Evolutionary conservation across 768 basidiomycete species (phyloP).

Genomic region (Trametes coccinea): DNA sequence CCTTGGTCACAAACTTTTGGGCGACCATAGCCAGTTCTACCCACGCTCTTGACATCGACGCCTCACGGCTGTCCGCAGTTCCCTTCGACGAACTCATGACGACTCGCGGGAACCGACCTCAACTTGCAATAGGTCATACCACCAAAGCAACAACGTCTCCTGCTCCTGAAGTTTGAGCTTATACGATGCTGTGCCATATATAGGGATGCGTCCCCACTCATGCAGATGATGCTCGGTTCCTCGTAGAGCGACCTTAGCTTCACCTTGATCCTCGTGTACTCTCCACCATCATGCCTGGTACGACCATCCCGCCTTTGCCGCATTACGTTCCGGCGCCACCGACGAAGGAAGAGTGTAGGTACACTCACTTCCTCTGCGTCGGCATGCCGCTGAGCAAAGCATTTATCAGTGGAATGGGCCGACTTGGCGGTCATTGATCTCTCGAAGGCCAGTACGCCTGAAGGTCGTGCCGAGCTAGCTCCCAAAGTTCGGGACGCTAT

Average conservation of each 20-base stretch:
- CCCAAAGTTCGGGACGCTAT: slow-evolving; percentile 35
- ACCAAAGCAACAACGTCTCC: too few relatives aligned
- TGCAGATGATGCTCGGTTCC: accelerated
- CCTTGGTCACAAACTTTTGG: background rate
- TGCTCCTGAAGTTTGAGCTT: background rate
- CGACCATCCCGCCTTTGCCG: slow-evolving; percentile 17
- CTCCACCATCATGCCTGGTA: slow-evolving; percentile 15
- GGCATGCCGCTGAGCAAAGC: background rate
- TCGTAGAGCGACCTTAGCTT: background rate
- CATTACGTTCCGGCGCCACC: slow-evolving; percentile 28
- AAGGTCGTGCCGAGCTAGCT: slow-evolving; percentile 35
- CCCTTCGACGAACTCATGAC: slow-evolving; percentile 3
- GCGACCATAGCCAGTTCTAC: background rate
- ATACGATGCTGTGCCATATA: background rate
- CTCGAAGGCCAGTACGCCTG: slow-evolving; percentile 33
- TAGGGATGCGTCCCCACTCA: background rate
- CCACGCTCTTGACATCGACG: background rate
- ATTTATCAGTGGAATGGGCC: slow-evolving; percentile 37
- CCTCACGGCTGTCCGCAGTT: background rate
- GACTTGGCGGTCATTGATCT: slow-evolving; percentile 38
- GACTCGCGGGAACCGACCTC: background rate
- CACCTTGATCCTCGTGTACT: background rate
- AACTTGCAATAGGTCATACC: background rate
- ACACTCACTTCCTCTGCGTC: background rate
- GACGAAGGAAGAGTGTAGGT: slow-evolving; percentile 28